Percentiles rank a stretch among this genome's conserved stretches.
Conservation (phyloP, 306 rosid genomes). For the Trichosanthes cucumerina region DNA sequence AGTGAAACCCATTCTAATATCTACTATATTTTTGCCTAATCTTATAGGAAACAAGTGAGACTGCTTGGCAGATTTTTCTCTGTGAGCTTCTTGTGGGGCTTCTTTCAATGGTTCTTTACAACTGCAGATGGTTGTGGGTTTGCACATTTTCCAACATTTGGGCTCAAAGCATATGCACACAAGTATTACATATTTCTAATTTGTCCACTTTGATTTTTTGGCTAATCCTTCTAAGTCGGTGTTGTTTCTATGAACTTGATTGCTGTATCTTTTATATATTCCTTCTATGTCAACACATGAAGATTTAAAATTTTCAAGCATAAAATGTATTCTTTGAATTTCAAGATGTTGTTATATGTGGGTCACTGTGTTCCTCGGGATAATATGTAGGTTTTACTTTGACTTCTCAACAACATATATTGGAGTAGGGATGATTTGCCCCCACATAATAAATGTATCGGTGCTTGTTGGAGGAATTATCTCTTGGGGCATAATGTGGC, state of each 20-base stretch:
- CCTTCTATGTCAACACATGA: background rate
- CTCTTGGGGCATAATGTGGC: conserved; percentile 47
- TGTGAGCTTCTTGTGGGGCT: conserved; percentile 42
- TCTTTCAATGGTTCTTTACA: conserved; percentile 40
- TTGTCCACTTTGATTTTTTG: background rate
- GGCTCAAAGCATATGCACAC: conserved; percentile 27
- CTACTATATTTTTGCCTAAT: background rate
- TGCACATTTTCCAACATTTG: conserved; percentile 28
- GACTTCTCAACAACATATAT: conserved; percentile 40
- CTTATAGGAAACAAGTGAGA: conserved; percentile 31
- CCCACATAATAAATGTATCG: conserved; percentile 33
- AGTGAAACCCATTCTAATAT: background rate
- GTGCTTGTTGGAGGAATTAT: conserved; percentile 37
- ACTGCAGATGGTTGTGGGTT: conserved; percentile 29
- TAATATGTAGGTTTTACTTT: conserved; percentile 27
- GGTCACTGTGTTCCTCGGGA: background rate
- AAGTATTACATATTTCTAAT: conserved; percentile 5
- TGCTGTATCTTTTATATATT: background rate
- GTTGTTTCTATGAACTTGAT: background rate
- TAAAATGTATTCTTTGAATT: background rate
- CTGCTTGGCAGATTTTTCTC: conserved; percentile 33
- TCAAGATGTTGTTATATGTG: background rate
- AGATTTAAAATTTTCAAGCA: background rate
- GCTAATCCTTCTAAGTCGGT: background rate
- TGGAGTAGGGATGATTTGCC: conserved; percentile 47